phyloP scores from a whole-genome alignment of 495 filamentous ascomycete genomes.

The Massariosphaeria phaeospora region DNA sequence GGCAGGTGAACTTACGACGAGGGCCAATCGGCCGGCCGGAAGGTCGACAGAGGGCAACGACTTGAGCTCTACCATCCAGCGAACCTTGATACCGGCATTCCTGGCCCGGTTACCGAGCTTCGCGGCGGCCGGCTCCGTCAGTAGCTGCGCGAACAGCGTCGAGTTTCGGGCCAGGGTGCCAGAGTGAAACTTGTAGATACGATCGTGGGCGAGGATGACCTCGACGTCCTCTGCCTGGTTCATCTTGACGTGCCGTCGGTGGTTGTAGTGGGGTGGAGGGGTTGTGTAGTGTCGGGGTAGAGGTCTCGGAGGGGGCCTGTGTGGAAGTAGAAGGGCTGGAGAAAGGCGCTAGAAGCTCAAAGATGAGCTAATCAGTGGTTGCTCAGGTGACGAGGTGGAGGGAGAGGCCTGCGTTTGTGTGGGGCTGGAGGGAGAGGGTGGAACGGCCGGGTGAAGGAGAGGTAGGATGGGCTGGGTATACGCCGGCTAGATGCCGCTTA shows the following conservation, averaged over 20 bases:
- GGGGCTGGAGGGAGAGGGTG: too few species aligned
- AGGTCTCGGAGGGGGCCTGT: too few species aligned
- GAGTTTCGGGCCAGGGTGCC: constrained; percentile 23
- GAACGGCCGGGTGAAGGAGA: too few species aligned
- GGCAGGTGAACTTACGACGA: constrained; percentile 17
- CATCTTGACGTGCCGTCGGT: not conserved
- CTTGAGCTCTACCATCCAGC: constrained; percentile 30
- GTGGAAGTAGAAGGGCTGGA: too few species aligned
- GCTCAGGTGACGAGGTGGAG: too few species aligned
- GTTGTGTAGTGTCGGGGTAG: too few species aligned
- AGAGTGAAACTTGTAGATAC: constrained; percentile 31
- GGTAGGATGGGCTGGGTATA: too few species aligned
- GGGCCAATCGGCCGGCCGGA: constrained; percentile 21
- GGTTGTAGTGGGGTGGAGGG: not conserved
- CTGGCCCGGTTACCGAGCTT: constrained; percentile 13
- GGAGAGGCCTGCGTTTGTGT: too few species aligned
- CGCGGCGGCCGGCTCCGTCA: constrained; percentile 18
- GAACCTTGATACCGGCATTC: constrained; percentile 25
- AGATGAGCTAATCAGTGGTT: too few species aligned
- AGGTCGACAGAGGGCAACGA: constrained; percentile 1
- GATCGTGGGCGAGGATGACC: constrained; percentile 30
- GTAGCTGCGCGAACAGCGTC: constrained; percentile 13
- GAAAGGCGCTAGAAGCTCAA: too few species aligned
- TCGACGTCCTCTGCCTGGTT: constrained; percentile 32
- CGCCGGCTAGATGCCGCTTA: too few species aligned